Base-by-base conservation (phyloP, 1,284 basidiomycete species). In the Ceratobasidium sp. region DNA sequence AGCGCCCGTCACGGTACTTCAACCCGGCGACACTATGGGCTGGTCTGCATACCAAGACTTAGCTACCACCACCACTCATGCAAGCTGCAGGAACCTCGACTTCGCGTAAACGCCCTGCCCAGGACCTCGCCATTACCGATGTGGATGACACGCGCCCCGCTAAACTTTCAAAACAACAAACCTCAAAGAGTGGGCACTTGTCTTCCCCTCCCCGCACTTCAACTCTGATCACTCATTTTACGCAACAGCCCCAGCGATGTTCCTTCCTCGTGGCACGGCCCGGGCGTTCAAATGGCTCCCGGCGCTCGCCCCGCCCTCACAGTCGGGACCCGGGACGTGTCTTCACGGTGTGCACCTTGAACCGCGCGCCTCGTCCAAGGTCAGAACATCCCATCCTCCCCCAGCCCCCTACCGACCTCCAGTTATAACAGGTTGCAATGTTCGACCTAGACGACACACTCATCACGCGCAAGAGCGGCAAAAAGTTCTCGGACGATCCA, bases 401-500 rank as follows among this genome's bases (percentile, higher is more conserved):
- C 92, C 29, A 34, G 13, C 8, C 29, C 27, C 19, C 19, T 8
- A 29, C 91, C 86, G 92, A 77, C 92, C 86, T 11, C 78, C 86
- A 43, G 86, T 91, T 80, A 83, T 88, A 83, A 81, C 1, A 89
- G 76, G 86, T 96, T 22, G 92, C 94, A 4, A 87, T 91, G 6
- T 94, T 95, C 78, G 95, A 97, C 80, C 83, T 98, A 5, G 95
- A 98, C 80, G 95, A 93, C 0, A 96, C 94, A 0, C 79, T 97
- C 71, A 95, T 98, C 80, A 88, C 88, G 78, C 87, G 88, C 2
- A 83, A 83, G 49, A 84, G 85, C 56, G 85, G 84, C n/a, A 82
- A 80, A 54, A 83, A 82, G 77, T 88, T 86, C 75, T 84, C 83
- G 14, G 83, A 80, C 77, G 81, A 79, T 29, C 80, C 85, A 58